These are phyloP conservation scores for Jaapia argillacea DNA, from an alignment of 768 basidiomycete genomes.

Conservation along the genomic window DNA sequence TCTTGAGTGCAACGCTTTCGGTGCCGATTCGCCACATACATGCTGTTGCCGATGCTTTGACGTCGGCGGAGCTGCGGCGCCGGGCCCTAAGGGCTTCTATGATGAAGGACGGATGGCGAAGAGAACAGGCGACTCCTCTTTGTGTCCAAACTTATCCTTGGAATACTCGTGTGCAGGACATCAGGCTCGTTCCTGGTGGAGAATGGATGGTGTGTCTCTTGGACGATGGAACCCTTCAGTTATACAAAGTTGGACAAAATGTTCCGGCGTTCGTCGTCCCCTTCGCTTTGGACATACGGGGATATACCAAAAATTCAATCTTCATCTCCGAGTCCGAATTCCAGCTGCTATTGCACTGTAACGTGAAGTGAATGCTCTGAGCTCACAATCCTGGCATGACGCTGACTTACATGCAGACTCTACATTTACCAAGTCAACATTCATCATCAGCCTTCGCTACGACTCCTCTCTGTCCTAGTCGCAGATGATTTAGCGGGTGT, in stretches of 20 bases:
- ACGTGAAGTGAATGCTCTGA: not conserved
- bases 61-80: no score
- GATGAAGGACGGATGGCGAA: no score
- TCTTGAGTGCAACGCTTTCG: no score
- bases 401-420: not conserved
- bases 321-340: not conserved
- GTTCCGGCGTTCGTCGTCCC: not conserved
- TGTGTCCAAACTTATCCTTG: no score
- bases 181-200: not conserved
- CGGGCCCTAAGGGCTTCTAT: no score
- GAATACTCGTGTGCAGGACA: no score
- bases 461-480: not conserved
- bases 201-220: not conserved
- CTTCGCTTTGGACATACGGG: not conserved
- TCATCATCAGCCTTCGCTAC: not conserved
- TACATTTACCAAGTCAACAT: not conserved
- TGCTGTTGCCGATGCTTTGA: no score
- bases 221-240: not conserved
- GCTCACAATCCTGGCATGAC: not conserved
- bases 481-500: not conserved
- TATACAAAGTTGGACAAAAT: not conserved
- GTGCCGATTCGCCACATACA: no score
- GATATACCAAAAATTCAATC: not conserved
- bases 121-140: no score
- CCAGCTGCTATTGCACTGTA: not conserved